phyloP scores from a whole-genome alignment of 805 yeast species.

The Starmerella etchellsii region DNA sequence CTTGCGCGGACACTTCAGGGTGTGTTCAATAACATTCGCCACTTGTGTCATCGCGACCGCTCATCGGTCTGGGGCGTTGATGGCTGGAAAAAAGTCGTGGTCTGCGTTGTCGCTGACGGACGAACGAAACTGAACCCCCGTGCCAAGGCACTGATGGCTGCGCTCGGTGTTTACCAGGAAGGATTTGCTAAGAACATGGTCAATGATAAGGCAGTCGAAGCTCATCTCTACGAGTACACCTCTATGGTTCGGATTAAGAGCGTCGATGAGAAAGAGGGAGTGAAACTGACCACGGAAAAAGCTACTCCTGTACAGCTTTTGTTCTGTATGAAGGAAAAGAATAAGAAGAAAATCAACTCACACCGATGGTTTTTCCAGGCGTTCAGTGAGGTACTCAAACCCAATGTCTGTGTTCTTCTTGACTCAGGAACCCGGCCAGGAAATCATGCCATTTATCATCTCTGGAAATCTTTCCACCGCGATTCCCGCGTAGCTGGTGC shows the following conservation, averaged over 20 bases:
- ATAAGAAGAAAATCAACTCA: constrained; percentile 81
- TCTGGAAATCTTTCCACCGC: constrained; percentile 75
- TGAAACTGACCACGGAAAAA: constrained; percentile 54
- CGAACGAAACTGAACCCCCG: constrained; percentile 69
- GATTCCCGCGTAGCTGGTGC: constrained; percentile 86
- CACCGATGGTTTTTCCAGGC: constrained; percentile 97
- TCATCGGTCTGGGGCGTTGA: constrained; percentile 85
- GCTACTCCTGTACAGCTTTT: constrained; percentile 74
- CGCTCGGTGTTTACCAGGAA: constrained; percentile 85
- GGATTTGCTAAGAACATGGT: constrained; percentile 90
- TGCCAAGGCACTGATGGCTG: constrained; percentile 66
- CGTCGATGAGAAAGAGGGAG: constrained; percentile 38
- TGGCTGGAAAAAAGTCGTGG: constrained; percentile 88
- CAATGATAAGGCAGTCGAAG: constrained; percentile 64
- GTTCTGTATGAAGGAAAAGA: constrained; percentile 81
- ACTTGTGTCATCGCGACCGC: constrained; percentile 50
- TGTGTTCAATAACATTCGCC: constrained; percentile 72
- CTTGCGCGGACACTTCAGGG: constrained; percentile 82
- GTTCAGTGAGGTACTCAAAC: constrained; percentile 68
- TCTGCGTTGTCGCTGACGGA: constrained; percentile 84
- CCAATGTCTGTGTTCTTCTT: constrained; percentile 67
- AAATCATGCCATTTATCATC: constrained; percentile 66
- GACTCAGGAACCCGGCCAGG: constrained; percentile 95
- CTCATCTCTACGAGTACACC: constrained; percentile 89
- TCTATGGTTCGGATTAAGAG: constrained; percentile 75